Conservation (phyloP, 345 rosid species). For the Tarenaya hassleriana region DNA sequence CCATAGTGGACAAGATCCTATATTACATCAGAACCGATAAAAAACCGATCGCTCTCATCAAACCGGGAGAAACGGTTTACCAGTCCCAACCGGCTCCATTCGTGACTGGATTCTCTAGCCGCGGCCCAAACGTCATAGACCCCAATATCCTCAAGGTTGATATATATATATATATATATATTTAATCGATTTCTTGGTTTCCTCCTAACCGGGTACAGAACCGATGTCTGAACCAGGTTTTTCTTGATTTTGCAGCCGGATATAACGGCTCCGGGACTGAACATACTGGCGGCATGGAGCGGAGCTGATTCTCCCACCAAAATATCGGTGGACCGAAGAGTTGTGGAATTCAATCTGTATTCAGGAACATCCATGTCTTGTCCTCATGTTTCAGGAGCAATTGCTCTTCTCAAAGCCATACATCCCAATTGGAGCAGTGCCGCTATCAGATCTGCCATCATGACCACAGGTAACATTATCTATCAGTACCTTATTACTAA, state of each 20-base stretch:
- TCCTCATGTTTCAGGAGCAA: slow-evolving; percentile 70
- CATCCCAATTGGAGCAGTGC: slow-evolving; percentile 74
- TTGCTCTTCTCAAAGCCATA: slow-evolving; percentile 55
- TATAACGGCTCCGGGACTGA: slow-evolving; percentile 60
- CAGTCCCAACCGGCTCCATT: slow-evolving; percentile 38
- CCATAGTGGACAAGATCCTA: slow-evolving; percentile 29
- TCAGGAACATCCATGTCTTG: slow-evolving; percentile 85
- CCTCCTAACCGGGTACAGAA: background rate
- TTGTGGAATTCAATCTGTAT: slow-evolving; percentile 30
- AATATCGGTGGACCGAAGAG: slow-evolving; percentile 31
- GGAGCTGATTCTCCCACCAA: slow-evolving; percentile 34
- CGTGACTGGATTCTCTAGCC: slow-evolving; percentile 50
- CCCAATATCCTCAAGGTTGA: slow-evolving; percentile 58
- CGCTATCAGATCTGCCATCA: slow-evolving; percentile 65
- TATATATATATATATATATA: too few relatives aligned
- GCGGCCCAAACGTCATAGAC: slow-evolving; percentile 53
- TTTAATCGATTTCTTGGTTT: too few relatives aligned
- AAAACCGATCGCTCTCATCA: slow-evolving; percentile 40
- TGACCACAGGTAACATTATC: slow-evolving; percentile 24
- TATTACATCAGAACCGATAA: slow-evolving; percentile 45
- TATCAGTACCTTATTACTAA: too few relatives aligned
- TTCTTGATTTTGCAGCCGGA: slow-evolving; percentile 45
- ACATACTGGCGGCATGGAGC: slow-evolving; percentile 73
- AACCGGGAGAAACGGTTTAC: slow-evolving; percentile 32
- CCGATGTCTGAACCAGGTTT: background rate